These are phyloP conservation scores for Hypericum perforatum DNA, from an alignment of 345 rosid species.

Conservation along the genomic window DNA sequence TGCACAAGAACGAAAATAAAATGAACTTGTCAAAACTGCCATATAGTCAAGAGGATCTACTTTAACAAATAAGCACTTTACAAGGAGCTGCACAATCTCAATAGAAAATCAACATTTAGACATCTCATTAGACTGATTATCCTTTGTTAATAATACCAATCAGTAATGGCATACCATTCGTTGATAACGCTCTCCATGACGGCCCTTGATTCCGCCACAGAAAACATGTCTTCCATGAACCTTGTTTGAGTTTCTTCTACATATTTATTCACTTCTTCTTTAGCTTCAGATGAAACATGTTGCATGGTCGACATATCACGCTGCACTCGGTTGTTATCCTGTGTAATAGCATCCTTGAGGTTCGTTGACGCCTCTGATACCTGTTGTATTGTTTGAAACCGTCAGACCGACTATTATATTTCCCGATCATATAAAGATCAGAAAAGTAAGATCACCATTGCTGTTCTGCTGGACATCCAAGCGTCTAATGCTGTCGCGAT, in stretches of 20 bases:
- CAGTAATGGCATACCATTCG: slow-evolving; percentile 40
- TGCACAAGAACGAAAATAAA: slow-evolving; percentile 20
- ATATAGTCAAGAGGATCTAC: not conserved
- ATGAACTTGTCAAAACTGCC: not conserved
- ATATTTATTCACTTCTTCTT: slow-evolving; percentile 39
- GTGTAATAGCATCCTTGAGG: slow-evolving; percentile 30
- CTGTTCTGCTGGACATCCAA: slow-evolving; percentile 55
- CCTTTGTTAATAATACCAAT: not conserved
- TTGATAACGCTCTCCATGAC: slow-evolving; percentile 45
- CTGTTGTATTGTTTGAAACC: slow-evolving; percentile 22
- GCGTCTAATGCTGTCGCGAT: slow-evolving; percentile 49
- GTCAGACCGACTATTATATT: slow-evolving; percentile 7
- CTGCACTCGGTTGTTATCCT: slow-evolving; percentile 46
- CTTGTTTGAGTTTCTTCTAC: slow-evolving; percentile 28
- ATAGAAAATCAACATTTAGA: too few relatives aligned
- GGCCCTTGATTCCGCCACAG: slow-evolving; percentile 43
- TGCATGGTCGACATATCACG: slow-evolving; percentile 49
- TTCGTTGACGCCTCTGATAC: slow-evolving; percentile 51
- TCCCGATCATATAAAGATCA: not conserved
- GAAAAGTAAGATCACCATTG: slow-evolving; percentile 35
- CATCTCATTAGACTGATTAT: too few relatives aligned
- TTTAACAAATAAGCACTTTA: too few relatives aligned
- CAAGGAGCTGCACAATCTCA: too few relatives aligned
- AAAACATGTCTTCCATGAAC: slow-evolving; percentile 53
- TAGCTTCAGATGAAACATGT: slow-evolving; percentile 43